phyloP scores from a whole-genome alignment of 306 rosid species.

The Castanopsis chinensis region DNA sequence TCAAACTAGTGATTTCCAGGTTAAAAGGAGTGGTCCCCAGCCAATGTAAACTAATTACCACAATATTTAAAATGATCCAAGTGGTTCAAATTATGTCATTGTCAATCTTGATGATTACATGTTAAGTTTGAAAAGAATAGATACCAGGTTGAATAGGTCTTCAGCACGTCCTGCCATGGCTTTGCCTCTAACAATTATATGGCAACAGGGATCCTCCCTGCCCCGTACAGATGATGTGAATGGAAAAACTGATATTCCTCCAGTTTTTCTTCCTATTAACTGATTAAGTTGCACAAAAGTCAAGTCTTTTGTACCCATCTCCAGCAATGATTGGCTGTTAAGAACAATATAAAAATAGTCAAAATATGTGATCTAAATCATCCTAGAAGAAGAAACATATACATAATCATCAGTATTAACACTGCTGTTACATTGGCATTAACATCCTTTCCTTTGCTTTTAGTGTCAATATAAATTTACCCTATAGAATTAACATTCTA shows the following conservation, averaged over 20 bases:
- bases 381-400: constrained; percentile 17
- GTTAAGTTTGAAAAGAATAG: constrained; percentile 5
- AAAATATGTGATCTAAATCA: constrained; percentile 13
- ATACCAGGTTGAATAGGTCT: constrained; percentile 89
- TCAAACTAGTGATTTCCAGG: too few relatives aligned
- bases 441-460: not conserved
- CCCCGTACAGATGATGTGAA: constrained; percentile 82
- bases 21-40: too few relatives aligned
- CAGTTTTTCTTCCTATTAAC: constrained; percentile 95
- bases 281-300: constrained; percentile 93
- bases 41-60: not conserved
- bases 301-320: constrained; percentile 98
- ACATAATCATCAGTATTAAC: not conserved
- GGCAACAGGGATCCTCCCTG: constrained; percentile 74
- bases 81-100: not conserved
- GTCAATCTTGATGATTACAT: not conserved
- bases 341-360: constrained; percentile 28
- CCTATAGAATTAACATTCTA: not conserved
- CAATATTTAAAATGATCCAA: not conserved
- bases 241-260: constrained; percentile 98
- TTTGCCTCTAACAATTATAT: constrained; percentile 89
- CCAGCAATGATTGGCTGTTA: constrained; percentile 93
- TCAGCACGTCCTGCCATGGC: constrained; percentile 89
- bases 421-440: not conserved
- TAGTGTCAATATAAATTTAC: not conserved